Base-by-base conservation (phyloP, 305 asterid genomes). In the Fraxinus xanthoxyloides region DNA sequence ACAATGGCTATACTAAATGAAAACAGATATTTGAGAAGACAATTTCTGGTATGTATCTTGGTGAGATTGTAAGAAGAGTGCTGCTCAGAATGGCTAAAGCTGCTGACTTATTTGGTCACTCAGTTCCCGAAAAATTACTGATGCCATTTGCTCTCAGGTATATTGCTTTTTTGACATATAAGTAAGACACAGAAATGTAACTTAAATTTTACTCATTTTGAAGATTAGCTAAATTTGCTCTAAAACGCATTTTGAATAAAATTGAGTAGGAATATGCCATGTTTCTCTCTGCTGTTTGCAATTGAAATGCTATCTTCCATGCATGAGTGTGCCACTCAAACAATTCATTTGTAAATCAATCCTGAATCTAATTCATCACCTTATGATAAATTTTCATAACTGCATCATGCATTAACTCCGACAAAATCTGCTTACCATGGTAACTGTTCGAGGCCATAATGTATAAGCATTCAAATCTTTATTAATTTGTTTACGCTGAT, bases 31-130 rank as follows among this genome's bases (percentile, higher is more conserved):
- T 90, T 77, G 97, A 93, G 91, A 93, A 93, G 79, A 91, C 93
- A 21, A 91, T 93, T 77, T 91, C 97, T 32, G 97, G 97, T 2
- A 91, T 93, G 97, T 93, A 92, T 85, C 94, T 93, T 35, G 97
- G 97, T 38, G 97, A 93, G 78, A 93, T 93, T 79, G 95, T 87
- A 23, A 87, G 97, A 85, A 86, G 92, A 74, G 93, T 93, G 65
- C 87, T 93, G 77, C 85, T 86, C 72, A 87, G 83, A 85, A 89
- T 93, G 97, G 92, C 92, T 65, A 84, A 84, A 86, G 88, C 79
- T 31, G 90, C 87, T 28, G 61, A 83, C 59, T 81, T 93, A 76
- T 93, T 93, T 59, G 93, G 94, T 15, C 85, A 85, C 35, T 85
- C 83, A 34, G 83, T 90, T 43, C 88, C 89, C 0, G 91, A 92